Conservation (phyloP, 805 yeast species). For the Saccharomycopsis babjevae region DNA sequence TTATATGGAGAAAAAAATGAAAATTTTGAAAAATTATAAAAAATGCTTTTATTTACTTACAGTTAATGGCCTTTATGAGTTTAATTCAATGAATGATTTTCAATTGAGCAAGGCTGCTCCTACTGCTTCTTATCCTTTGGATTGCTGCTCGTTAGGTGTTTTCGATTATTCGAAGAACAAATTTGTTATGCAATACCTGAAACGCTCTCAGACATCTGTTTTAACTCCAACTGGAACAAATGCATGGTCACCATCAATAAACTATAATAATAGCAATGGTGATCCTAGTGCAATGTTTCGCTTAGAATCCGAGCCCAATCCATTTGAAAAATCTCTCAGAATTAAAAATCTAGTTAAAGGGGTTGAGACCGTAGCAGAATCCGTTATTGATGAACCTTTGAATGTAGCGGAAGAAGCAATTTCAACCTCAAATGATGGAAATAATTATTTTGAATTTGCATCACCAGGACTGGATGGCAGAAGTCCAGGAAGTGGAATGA, state of each 20-base stretch:
- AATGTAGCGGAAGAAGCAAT: not conserved
- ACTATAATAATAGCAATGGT: not conserved
- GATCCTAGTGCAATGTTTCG: slow-evolving; percentile 5
- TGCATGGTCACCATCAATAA: not conserved
- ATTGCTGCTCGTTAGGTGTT: slow-evolving; percentile 6
- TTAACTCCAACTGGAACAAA: not conserved
- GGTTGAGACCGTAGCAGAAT: not conserved
- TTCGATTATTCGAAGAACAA: slow-evolving; percentile 4
- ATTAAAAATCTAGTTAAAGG: not conserved
- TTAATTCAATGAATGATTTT: slow-evolving; percentile 19
- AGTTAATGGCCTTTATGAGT: slow-evolving; percentile 58
- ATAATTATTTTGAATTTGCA: not conserved
- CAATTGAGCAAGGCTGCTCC: slow-evolving; percentile 8
- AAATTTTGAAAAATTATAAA: slow-evolving; percentile 49
- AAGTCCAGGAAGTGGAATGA: not conserved
- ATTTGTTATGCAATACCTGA: slow-evolving; percentile 2
- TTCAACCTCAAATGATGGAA: not conserved
- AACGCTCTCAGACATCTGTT: not conserved
- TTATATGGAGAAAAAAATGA: slow-evolving; percentile 47
- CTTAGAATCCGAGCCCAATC: slow-evolving; percentile 1
- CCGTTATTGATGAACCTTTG: not conserved
- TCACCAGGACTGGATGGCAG: not conserved
- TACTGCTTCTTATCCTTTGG: slow-evolving; percentile 3
- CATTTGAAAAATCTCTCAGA: slow-evolving; percentile 8
- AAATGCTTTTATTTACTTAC: slow-evolving; percentile 59